A percentile compares a stretch with the other conserved stretches of the same genome.
Conservation (phyloP, 2,329 filamentous ascomycete species). For the Colletotrichum costaricense region DNA sequence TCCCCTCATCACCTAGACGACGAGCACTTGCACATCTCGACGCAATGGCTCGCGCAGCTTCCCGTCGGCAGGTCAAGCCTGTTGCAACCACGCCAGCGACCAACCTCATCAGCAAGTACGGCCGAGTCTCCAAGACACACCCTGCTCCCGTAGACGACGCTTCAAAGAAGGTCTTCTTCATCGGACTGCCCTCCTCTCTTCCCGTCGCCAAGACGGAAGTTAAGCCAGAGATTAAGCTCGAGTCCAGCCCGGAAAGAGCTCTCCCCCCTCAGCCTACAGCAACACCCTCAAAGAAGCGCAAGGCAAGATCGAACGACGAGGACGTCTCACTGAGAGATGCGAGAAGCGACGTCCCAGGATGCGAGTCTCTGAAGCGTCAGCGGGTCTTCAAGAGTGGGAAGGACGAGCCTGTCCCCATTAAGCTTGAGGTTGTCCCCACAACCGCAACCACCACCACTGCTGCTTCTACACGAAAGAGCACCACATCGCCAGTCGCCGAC, state of each 20-base stretch:
- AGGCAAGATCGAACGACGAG: slow-evolving; percentile 25
- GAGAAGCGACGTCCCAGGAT: not conserved
- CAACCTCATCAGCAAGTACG: slow-evolving; percentile 36
- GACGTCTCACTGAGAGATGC: not conserved
- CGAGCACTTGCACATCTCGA: slow-evolving; percentile 7
- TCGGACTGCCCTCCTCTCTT: slow-evolving; percentile 26
- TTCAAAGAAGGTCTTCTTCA: slow-evolving; percentile 33
- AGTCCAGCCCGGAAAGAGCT: slow-evolving; percentile 14
- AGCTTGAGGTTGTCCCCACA: slow-evolving; percentile 13
- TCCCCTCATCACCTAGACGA: not conserved
- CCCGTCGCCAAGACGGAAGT: slow-evolving; percentile 21
- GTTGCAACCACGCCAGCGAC: slow-evolving; percentile 8
- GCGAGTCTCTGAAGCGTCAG: slow-evolving; percentile 29
- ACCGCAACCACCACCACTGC: not conserved
- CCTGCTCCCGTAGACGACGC: slow-evolving; percentile 2
- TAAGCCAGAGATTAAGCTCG: slow-evolving; percentile 13
- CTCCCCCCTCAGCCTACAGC: not conserved
- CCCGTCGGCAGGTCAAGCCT: slow-evolving; percentile 35
- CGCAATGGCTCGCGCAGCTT: slow-evolving; percentile 36
- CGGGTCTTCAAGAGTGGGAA: slow-evolving; percentile 25
- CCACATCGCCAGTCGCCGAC: not conserved
- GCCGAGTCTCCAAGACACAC: slow-evolving; percentile 33
- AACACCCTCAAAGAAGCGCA: slow-evolving; percentile 33
- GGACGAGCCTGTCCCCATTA: slow-evolving; percentile 33
- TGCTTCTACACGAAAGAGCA: slow-evolving; percentile 18